Evolutionary conservation across 177 flowering plant genomes (phyloP).

Genomic region (Vitis hybrid): DNA sequence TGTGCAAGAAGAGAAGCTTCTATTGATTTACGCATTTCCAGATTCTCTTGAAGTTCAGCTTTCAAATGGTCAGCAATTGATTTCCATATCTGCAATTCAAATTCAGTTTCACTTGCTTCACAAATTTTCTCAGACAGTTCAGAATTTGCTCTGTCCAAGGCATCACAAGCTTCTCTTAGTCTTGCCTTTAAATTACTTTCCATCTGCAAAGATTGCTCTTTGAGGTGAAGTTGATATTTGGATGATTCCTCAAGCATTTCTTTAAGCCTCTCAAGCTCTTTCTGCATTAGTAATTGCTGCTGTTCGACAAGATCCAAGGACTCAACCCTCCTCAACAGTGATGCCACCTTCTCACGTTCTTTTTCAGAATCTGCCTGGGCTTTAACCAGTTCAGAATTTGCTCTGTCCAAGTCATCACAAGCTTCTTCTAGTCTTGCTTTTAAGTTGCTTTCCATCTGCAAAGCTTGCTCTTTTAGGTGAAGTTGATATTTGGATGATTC

Average conservation of each 20-base stretch:
- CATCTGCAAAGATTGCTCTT: slow-evolving; percentile 36
- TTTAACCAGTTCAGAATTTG: slow-evolving; percentile 40
- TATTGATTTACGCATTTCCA: slow-evolving; percentile 45
- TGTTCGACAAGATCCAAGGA: slow-evolving; percentile 23
- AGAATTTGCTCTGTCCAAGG: slow-evolving; percentile 41
- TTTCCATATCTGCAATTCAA: slow-evolving; percentile 60
- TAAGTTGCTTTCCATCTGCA: slow-evolving; percentile 29
- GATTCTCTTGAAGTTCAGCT: slow-evolving; percentile 36
- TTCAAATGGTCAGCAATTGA: slow-evolving; percentile 48
- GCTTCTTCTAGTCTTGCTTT: slow-evolving; percentile 36
- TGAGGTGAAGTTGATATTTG: slow-evolving; percentile 25
- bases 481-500: slow-evolving; percentile 35
- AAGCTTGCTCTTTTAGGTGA: slow-evolving; percentile 37
- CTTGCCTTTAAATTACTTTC: slow-evolving; percentile 35
- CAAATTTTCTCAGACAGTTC: slow-evolving; percentile 49
- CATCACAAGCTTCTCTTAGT: slow-evolving; percentile 37
- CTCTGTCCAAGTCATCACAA: slow-evolving; percentile 42
- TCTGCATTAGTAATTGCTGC: slow-evolving; percentile 25
- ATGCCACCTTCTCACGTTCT: slow-evolving; percentile 30
- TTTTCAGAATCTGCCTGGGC: slow-evolving; percentile 29
- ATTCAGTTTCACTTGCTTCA: slow-evolving; percentile 53
- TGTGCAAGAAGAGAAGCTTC: slow-evolving; percentile 77
- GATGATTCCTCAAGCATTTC: slow-evolving; percentile 51
- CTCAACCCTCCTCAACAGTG: slow-evolving; percentile 18
- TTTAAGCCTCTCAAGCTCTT: slow-evolving; percentile 46